phyloP scores from a whole-genome alignment of 805 yeast genomes.

The Scheffersomyces ergatensis region DNA sequence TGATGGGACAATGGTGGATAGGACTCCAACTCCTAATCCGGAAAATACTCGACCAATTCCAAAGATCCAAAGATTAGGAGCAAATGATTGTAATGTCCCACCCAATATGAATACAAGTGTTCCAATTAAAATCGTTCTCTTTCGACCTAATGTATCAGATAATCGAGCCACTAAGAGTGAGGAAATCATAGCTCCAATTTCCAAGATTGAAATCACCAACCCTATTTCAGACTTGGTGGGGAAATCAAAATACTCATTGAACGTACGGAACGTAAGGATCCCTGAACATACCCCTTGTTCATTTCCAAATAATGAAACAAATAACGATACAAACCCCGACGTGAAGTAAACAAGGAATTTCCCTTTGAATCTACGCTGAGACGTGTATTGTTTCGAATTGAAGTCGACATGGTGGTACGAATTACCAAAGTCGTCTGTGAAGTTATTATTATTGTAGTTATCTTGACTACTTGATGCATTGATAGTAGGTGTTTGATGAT shows the following conservation, averaged over 20 bases:
- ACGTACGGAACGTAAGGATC: conserved; percentile 69
- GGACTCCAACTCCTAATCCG: conserved; percentile 85
- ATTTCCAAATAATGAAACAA: conserved; percentile 39
- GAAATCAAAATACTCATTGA: conserved; percentile 63
- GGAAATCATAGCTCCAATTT: conserved; percentile 81
- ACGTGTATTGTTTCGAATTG: conserved; percentile 30
- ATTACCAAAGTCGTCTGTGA: conserved; percentile 32
- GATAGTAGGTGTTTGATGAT: too few relatives aligned
- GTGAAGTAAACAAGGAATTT: conserved; percentile 40
- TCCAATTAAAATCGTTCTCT: conserved; percentile 77
- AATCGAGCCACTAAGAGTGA: conserved; percentile 76
- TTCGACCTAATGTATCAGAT: conserved; percentile 77
- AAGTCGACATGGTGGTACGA: conserved; percentile 35
- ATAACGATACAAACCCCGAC: conserved; percentile 43
- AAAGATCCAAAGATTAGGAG: conserved; percentile 53
- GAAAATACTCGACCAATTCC: conserved; percentile 74
- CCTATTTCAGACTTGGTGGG: conserved; percentile 80
- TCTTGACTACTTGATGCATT: too few relatives aligned
- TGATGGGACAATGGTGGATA: conserved; percentile 81
- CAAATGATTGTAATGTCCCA: conserved; percentile 67
- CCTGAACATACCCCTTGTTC: conserved; percentile 88
- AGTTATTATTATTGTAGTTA: not conserved
- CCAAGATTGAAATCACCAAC: conserved; percentile 83
- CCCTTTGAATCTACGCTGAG: conserved; percentile 34
- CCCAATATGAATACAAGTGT: conserved; percentile 77